Base-by-base conservation (phyloP, 805 yeast genomes). In the Nematodospora valgi region DNA sequence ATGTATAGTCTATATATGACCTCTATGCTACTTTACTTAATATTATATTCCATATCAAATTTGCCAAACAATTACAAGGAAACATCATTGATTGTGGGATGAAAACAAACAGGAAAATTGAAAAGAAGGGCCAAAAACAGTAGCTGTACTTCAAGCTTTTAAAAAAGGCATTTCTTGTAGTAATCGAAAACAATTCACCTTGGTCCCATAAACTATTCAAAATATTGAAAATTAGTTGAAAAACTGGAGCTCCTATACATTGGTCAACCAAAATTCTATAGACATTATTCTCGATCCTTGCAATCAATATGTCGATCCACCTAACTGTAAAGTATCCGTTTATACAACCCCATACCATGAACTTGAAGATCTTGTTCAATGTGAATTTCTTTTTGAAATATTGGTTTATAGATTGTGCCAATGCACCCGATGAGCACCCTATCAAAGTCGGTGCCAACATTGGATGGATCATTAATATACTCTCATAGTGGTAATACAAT, bases 81-180 rank as follows among this genome's bases (percentile, higher is more conserved):
- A 79, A 77, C 45, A 80, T 71, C 45, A 68, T 51, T n/a, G 64
- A 53, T 22, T 63, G 59, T 0, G 76, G 78, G 8, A 78, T 52
- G 28, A 70, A 59, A 14, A 65, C 60, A 50, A 80, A 80, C 40
- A 74, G 64, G 25, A 70, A 41, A 6, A 70, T 54, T 10, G 82
- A 75, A 35, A 76, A 71, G 27, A 72, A 55, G 3, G 86, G 84
- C 82, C 84, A 80, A 34, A 70, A 66, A 48, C 75, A 56, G 47
- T 72, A 77, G 23, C 80, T 70, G 37, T 71, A 68, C 37, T 70
- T 71, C 40, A 80, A 52, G 6, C 79, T 64, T 29, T 65, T 70
- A 35, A 74, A 38, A 43, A 65, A 76, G 6, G 71, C 56, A 7
- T 62, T 43, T 39, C 59, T 57, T 50, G 67, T 30, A 49, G 46